Base-by-base conservation (phyloP, 2,329 filamentous ascomycete genomes). In the Colletotrichum ledebouriae region DNA sequence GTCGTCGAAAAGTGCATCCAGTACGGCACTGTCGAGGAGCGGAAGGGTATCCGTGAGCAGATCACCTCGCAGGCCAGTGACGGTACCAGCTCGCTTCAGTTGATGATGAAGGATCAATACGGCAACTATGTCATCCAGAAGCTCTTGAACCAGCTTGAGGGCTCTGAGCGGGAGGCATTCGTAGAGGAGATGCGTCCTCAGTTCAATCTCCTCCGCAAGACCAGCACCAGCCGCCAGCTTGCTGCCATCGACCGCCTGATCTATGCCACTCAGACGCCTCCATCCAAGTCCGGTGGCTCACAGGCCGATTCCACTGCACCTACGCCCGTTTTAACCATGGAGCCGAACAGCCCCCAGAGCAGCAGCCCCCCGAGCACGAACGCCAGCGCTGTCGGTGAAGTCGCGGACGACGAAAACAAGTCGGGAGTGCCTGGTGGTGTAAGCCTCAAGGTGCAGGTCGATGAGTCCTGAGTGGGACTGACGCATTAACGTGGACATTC, bases 51-150 rank as follows among this genome's bases (percentile, higher is more conserved):
- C 67, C 87, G 92, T 60, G 82, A 83, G 57, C 84, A 87, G 67
- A 82, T 94, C 29, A 89, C 86, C 2, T 84, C 84, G 1, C 77
- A 84, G 15, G 87, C 87, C 60, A 85, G 86, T 7, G 87, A 92
- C 49, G 92, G 92, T 12, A 88, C 89, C 63, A 90, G 85, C 63
- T 88, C 90, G n/a, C 81, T 98, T 42, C 86, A 91, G 70, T 84
- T 87, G 22, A 85, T 98, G 80, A 94, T 98, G 86, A 92, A 91
- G 72, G 95, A 99, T 76, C 92, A 93, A 71, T 98, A 91, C 77
- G 96, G 93, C 69, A 99, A 99, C 78, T 99, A 98, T 77, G 95
- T 98, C 6, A 92, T 98, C 70, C 95, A 94, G 97, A 88, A 89
- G 94, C 85, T 98, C 5, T 83, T 97, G 39, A 84, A 81, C 7